Evolutionary conservation across 768 basidiomycete species (phyloP).

Genomic region (Macrolepiota fuliginosa): DNA sequence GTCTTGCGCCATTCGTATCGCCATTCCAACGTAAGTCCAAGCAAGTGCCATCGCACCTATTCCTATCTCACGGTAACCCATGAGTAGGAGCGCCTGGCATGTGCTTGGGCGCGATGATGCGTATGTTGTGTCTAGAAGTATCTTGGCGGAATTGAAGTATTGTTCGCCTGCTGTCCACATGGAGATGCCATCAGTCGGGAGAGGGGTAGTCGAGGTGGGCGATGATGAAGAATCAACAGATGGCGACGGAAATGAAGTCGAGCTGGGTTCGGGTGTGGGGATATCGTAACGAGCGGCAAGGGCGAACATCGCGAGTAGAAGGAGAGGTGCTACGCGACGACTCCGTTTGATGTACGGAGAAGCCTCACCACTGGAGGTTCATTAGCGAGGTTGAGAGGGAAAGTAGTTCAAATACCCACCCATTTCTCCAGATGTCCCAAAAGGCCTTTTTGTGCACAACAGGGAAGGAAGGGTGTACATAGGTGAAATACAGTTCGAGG

Average conservation of each 20-base stretch:
- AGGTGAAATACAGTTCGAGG: conserved; percentile 74
- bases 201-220: conserved; percentile 21
- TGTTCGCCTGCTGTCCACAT: conserved; percentile 85
- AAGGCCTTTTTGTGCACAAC: conserved; percentile 73
- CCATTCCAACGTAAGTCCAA: conserved; percentile 87
- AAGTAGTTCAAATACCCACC: conserved; percentile 24
- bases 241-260: not conserved
- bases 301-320: conserved; percentile 83
- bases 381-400: not conserved
- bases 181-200: conserved; percentile 42
- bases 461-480: conserved; percentile 79
- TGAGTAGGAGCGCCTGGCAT: conserved; percentile 74
- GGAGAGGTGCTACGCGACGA: conserved; percentile 56
- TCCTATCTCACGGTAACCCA: conserved; percentile 84
- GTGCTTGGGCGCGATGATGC: conserved; percentile 72
- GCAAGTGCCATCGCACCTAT: conserved; percentile 88
- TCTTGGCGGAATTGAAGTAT: conserved; percentile 66
- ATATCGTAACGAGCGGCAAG: conserved; percentile 70
- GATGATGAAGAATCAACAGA: not conserved
- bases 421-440: conserved; percentile 49
- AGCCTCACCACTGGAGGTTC: conserved; percentile 14
- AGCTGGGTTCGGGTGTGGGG: not conserved
- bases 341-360: conserved; percentile 39
- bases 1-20: conserved; percentile 91
- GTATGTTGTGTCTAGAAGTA: conserved; percentile 62